Conservation (phyloP, 2,329 filamentous ascomycete species). For the Venturia pyrina region DNA sequence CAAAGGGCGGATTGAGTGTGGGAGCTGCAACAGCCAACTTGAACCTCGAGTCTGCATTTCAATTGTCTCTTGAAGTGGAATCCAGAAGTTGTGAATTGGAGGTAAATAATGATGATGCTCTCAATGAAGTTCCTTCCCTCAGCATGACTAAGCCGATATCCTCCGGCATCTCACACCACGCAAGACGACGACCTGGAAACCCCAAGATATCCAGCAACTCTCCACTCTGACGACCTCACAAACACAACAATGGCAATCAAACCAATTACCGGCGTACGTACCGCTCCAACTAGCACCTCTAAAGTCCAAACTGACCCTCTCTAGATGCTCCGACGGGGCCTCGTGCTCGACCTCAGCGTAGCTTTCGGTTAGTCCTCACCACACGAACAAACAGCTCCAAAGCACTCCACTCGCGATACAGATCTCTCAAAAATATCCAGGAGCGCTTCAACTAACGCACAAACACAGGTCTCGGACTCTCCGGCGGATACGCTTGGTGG, state of each 20-base stretch:
- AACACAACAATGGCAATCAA: constrained; percentile 9
- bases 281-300: background rate
- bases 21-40: background rate
- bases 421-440: too few relatives aligned
- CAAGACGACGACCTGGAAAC: background rate
- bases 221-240: background rate
- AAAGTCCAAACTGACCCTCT: constrained; percentile 26
- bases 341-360: constrained; percentile 58
- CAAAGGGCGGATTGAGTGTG: background rate
- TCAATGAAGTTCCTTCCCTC: background rate
- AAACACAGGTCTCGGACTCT: constrained; percentile 47
- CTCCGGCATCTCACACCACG: background rate
- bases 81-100: background rate
- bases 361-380: constrained; percentile 44
- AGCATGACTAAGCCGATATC: background rate
- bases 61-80: background rate
- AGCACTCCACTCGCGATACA: background rate
- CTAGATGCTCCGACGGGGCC: constrained; percentile 55
- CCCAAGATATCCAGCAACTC: background rate
- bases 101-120: background rate
- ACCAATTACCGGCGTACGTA: constrained; percentile 12
- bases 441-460: background rate
- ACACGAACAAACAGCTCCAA: background rate
- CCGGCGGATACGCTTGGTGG: constrained; percentile 57
- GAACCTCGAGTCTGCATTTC: background rate